These are phyloP conservation scores for Diaporthe citrichinensis DNA, from an alignment of 2,329 filamentous ascomycete species.

Conservation along the genomic window DNA sequence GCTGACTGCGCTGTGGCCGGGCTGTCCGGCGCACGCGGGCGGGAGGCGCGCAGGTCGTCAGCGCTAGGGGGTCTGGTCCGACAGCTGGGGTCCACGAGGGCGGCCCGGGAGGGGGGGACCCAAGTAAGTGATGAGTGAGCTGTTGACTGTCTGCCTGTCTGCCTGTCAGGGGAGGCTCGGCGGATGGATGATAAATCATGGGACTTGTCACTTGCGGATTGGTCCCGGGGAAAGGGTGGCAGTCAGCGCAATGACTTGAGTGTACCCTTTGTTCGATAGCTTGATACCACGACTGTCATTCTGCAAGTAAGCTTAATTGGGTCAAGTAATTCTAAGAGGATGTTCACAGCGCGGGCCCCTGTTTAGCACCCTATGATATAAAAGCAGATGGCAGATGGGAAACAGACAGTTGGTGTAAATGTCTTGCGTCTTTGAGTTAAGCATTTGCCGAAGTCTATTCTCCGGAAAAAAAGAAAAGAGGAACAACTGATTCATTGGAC, in stretches of 20 bases:
- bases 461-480: too few relatives aligned
- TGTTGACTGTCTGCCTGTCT: neutral
- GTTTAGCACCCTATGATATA: neutral
- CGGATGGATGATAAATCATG: neutral
- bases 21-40: constrained; percentile 3
- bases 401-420: too few relatives aligned
- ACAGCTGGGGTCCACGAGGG: neutral
- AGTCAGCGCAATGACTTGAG: neutral
- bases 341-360: neutral
- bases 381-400: neutral
- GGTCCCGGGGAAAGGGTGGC: neutral
- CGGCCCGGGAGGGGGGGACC: too few relatives aligned
- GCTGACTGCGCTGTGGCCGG: constrained; percentile 8
- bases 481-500: too few relatives aligned
- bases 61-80: neutral
- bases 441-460: too few relatives aligned
- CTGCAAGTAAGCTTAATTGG: neutral
- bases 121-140: too few relatives aligned
- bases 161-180: neutral
- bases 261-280: neutral
- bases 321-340: neutral
- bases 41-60: neutral
- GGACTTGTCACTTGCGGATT: neutral
- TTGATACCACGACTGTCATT: neutral
- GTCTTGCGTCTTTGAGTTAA: too few relatives aligned